A percentile compares a stretch with the other conserved stretches of the same genome.
phyloP scores from a whole-genome alignment of 345 rosid species.

The Citrus unshiu region DNA sequence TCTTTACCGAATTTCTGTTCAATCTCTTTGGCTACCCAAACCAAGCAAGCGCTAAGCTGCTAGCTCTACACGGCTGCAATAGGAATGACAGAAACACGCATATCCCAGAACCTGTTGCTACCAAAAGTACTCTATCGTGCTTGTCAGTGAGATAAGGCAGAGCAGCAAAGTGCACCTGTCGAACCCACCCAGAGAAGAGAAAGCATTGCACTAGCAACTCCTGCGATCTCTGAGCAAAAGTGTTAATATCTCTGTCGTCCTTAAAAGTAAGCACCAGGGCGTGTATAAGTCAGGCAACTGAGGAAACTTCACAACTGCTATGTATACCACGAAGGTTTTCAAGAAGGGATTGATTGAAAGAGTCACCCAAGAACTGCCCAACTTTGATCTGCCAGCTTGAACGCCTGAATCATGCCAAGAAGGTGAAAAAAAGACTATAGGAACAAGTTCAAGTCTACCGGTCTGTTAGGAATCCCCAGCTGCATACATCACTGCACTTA shows the following conservation, averaged over 20 bases:
- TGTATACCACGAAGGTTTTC: constrained; percentile 81
- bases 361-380: constrained; percentile 57
- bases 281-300: constrained; percentile 66
- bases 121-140: constrained; percentile 70
- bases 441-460: too few species aligned
- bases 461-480: too few species aligned
- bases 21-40: constrained; percentile 38
- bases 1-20: constrained; percentile 68
- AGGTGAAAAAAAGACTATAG: too few species aligned
- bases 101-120: constrained; percentile 84
- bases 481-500: too few species aligned
- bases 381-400: too few species aligned
- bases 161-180: constrained; percentile 73
- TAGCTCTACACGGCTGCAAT: constrained; percentile 51
- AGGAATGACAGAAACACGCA: constrained; percentile 81
- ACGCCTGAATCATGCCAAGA: too few species aligned
- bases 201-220: constrained; percentile 53
- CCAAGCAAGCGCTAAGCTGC: constrained; percentile 24
- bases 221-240: constrained; percentile 39
- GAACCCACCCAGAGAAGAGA: constrained; percentile 83
- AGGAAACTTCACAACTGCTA: constrained; percentile 74
- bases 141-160: constrained; percentile 71
- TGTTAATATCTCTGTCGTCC: constrained; percentile 42
- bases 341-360: constrained; percentile 57
- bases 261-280: constrained; percentile 59